Conservation (phyloP, 495 filamentous ascomycete genomes). For the Penicillium salamii region DNA sequence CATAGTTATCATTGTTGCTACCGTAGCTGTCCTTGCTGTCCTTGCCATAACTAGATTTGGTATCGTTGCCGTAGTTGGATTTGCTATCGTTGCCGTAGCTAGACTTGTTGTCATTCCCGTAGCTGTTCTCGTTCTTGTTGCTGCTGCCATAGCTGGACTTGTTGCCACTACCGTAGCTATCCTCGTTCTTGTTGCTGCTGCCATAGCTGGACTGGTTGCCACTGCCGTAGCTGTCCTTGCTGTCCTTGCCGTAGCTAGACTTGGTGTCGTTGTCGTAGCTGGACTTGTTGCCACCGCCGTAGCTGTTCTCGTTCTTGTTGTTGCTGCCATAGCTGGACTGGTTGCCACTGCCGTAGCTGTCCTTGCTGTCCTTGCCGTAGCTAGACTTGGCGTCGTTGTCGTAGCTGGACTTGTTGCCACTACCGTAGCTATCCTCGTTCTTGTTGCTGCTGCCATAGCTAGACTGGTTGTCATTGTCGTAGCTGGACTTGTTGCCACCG, state of each 20-base stretch:
- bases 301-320: not conserved
- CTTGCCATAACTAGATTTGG: not conserved
- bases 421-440: not conserved
- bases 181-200: not conserved
- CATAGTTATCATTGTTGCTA: not conserved
- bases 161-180: not conserved
- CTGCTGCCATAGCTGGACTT: not conserved
- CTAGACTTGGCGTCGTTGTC: not conserved
- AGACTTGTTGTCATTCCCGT: not conserved
- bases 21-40: not conserved
- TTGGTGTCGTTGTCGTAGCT: not conserved
- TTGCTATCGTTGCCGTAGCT: not conserved
- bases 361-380: not conserved
- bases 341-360: not conserved
- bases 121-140: not conserved
- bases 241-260: not conserved
- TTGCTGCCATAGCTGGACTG: not conserved
- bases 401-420: not conserved
- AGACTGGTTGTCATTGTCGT: not conserved
- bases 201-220: not conserved
- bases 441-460: not conserved
- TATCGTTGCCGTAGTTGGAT: no score
- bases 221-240: not conserved
- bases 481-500: not conserved
- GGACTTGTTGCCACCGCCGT: not conserved